Percentiles rank a stretch among this genome's conserved stretches.
phyloP scores from a whole-genome alignment of 805 yeast genomes.

The Pichia gijzeniarum region DNA sequence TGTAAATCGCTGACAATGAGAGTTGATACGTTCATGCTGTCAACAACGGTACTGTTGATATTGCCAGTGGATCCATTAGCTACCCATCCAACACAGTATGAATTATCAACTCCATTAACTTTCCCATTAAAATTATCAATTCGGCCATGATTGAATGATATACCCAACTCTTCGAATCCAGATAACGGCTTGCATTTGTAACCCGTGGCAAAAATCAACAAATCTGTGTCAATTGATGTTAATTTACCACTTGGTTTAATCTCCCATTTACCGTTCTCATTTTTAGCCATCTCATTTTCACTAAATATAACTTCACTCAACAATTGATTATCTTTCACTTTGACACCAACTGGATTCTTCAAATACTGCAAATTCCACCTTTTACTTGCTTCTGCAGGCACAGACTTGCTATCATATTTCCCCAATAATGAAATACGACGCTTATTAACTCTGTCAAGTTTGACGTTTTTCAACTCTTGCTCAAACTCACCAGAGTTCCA shows the following conservation, averaged over 20 bases:
- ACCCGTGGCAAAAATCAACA: constrained; percentile 78
- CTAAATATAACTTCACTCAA: constrained; percentile 44
- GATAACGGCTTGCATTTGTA: constrained; percentile 61
- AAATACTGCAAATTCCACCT: constrained; percentile 68
- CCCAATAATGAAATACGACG: constrained; percentile 59
- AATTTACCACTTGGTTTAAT: constrained; percentile 21
- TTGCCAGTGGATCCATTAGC: constrained; percentile 83
- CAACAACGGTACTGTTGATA: constrained; percentile 85
- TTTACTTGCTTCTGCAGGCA: constrained; percentile 17
- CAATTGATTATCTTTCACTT: constrained; percentile 31
- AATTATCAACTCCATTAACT: constrained; percentile 35
- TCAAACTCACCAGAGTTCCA: constrained; percentile 34
- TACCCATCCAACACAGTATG: constrained; percentile 90
- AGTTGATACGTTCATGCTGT: constrained; percentile 70
- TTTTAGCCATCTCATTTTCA: constrained; percentile 35
- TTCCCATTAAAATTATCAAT: constrained; percentile 42
- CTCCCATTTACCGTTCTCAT: constrained; percentile 28
- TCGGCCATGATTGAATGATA: constrained; percentile 44
- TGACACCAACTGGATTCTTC: constrained; percentile 53
- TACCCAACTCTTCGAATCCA: constrained; percentile 47
- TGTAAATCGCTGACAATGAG: constrained; percentile 46
- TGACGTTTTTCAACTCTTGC: constrained; percentile 23
- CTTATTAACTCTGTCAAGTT: constrained; percentile 49
- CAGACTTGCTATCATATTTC: constrained; percentile 33
- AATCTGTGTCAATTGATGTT: constrained; percentile 41